Evolutionary conservation across 139 green algal species (phyloP).

Genomic region (Nannochloris sp.): DNA sequence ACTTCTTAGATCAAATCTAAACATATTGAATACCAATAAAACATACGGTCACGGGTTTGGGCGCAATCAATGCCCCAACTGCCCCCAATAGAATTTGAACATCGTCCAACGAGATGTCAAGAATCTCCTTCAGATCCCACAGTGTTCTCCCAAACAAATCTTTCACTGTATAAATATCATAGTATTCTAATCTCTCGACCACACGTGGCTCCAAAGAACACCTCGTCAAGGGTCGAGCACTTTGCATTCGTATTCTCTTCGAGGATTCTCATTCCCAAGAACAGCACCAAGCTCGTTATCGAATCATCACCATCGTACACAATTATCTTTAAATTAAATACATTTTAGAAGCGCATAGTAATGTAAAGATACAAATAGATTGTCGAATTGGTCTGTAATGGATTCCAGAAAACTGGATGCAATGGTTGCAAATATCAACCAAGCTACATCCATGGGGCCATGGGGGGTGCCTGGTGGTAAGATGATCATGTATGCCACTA

Average conservation of each 20-base stretch:
- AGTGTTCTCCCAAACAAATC: constrained; percentile 24
- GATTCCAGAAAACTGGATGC: constrained; percentile 60
- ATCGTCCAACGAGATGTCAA: constrained; percentile 20
- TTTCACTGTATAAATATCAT: constrained; percentile 16
- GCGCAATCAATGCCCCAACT: constrained; percentile 6
- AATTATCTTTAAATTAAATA: constrained; percentile 5
- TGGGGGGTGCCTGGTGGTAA: background rate
- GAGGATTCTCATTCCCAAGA: too few relatives aligned
- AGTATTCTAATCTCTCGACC: constrained; percentile 9
- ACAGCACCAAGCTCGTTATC: too few relatives aligned
- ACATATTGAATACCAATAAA: background rate
- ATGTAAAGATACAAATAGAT: constrained; percentile 61
- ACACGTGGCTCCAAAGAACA: constrained; percentile 12
- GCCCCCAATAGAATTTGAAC: constrained; percentile 5
- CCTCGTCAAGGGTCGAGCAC: constrained; percentile 12
- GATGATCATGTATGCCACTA: constrained; percentile 4
- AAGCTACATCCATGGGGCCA: constrained; percentile 9
- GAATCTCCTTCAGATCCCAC: constrained; percentile 34
- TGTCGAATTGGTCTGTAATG: constrained; percentile 69
- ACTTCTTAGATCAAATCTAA: background rate
- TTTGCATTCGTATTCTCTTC: background rate
- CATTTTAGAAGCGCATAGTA: constrained; percentile 36
- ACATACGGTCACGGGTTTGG: constrained; percentile 11
- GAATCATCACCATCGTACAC: too few relatives aligned
- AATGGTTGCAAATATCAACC: constrained; percentile 28